Conservation (phyloP, 768 basidiomycete genomes). For the Xerocomellus chrysenteron region DNA sequence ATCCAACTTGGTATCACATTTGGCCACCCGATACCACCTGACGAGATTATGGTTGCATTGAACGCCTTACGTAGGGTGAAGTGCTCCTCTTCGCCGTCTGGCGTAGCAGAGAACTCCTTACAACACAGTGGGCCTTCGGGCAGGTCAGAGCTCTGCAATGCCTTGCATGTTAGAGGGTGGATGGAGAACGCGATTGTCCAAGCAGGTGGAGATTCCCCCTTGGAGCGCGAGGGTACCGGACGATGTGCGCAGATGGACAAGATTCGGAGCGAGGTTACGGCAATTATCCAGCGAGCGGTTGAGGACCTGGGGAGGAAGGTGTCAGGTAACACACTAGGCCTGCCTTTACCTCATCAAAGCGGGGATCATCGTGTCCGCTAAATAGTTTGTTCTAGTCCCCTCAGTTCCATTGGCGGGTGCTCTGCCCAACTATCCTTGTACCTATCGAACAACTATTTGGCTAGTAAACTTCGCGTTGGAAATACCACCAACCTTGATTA, state of each 20-base stretch:
- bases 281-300: slow-evolving; percentile 51
- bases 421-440: neutral
- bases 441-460: neutral
- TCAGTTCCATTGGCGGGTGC: neutral
- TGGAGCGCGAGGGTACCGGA: slow-evolving; percentile 4
- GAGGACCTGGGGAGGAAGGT: slow-evolving; percentile 52
- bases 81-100: neutral
- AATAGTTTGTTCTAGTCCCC: neutral
- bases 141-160: neutral
- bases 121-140: neutral
- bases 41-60: slow-evolving; percentile 33
- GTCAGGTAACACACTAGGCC: slow-evolving; percentile 39
- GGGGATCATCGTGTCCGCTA: neutral
- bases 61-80: slow-evolving; percentile 1
- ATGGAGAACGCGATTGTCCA: slow-evolving; percentile 4
- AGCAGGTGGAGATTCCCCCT: slow-evolving; percentile 4
- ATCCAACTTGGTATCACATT: slow-evolving; percentile 72
- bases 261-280: slow-evolving; percentile 55
- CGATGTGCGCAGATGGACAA: slow-evolving; percentile 31
- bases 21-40: slow-evolving; percentile 64
- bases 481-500: neutral
- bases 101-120: neutral
- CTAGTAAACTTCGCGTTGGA: neutral
- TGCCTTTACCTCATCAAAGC: neutral
- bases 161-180: slow-evolving; percentile 11